Percentiles rank a stretch among this genome's conserved stretches.
Evolutionary conservation across 352 stramenopile genomes (phyloP).

Genomic region (Phytophthora citrophthora): DNA sequence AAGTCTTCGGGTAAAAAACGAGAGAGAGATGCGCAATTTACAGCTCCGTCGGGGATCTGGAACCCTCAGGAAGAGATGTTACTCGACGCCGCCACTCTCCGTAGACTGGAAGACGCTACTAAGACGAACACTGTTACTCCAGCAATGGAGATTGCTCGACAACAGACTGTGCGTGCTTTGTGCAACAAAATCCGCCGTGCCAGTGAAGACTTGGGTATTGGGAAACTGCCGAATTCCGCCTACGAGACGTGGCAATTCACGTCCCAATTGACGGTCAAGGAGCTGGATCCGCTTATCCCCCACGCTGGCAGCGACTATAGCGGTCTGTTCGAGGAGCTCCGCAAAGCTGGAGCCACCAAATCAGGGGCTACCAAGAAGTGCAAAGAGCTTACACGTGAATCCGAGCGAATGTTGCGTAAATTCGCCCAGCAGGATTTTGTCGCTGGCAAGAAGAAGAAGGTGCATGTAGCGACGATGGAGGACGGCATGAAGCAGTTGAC

Average conservation of each 20-base stretch:
- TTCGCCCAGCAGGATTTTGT: conserved; percentile 55
- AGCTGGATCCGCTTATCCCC: conserved; percentile 78
- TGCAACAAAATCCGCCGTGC: conserved; percentile 73
- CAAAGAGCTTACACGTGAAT: conserved; percentile 62
- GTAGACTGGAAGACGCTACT: conserved; percentile 19
- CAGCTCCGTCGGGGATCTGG: conserved; percentile 45
- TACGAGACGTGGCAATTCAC: conserved; percentile 90
- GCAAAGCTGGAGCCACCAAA: conserved; percentile 73
- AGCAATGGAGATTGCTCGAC: conserved; percentile 68
- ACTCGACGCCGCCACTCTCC: conserved; percentile 24
- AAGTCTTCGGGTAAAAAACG: conserved; percentile 38
- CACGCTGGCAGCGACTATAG: conserved; percentile 74
- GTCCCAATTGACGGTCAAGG: conserved; percentile 70
- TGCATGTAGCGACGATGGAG: conserved; percentile 40
- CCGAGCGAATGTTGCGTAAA: conserved; percentile 60
- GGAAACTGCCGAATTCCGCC: conserved; percentile 79
- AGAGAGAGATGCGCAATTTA: conserved; percentile 25
- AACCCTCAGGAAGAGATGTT: conserved; percentile 53
- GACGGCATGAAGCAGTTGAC: conserved; percentile 57
- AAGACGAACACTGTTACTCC: conserved; percentile 38
- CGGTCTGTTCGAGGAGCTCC: conserved; percentile 72
- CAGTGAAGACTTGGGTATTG: conserved; percentile 77
- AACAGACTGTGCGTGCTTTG: conserved; percentile 71
- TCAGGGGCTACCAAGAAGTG: conserved; percentile 69
- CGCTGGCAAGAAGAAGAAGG: conserved; percentile 52